Percentiles rank a stretch among this genome's conserved stretches.
Conservation (phyloP, 768 basidiomycete genomes). For the Suillus fuscotomentosus region DNA sequence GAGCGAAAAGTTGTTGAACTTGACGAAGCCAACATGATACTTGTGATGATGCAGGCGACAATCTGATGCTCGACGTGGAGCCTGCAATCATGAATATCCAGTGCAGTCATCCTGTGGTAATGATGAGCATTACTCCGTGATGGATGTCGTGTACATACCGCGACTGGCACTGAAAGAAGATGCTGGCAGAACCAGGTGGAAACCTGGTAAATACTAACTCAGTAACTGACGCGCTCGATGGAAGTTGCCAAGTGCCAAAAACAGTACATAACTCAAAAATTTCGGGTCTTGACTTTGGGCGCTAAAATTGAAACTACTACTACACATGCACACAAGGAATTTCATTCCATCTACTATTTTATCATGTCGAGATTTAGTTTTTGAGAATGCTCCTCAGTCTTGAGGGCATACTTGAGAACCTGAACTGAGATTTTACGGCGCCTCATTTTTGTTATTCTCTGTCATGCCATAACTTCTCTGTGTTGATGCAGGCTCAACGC, state of each 20-base stretch:
- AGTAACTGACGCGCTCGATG: neutral
- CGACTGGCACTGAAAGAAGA: constrained; percentile 35
- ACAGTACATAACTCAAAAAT: neutral
- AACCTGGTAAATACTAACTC: neutral
- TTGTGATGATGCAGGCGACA: constrained; percentile 32
- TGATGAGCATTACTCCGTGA: constrained; percentile 7
- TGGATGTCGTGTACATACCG: constrained; percentile 36
- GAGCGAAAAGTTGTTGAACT: constrained; percentile 11
- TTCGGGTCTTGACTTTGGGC: neutral
- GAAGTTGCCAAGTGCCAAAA: neutral
- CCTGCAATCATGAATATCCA: constrained; percentile 77
- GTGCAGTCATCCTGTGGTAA: constrained; percentile 64
- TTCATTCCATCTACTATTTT: too few relatives aligned
- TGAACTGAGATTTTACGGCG: too few relatives aligned
- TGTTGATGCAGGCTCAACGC: constrained; percentile 50
- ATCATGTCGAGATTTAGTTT: neutral
- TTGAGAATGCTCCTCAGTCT: too few relatives aligned
- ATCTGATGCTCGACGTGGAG: constrained; percentile 71
- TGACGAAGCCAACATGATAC: constrained; percentile 30
- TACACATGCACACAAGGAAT: neutral
- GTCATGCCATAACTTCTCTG: too few relatives aligned
- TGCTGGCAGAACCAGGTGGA: constrained; percentile 10
- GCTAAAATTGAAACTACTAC: neutral
- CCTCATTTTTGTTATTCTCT: too few relatives aligned
- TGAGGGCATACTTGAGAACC: too few relatives aligned